Conservation (phyloP, 2,329 filamentous ascomycete genomes). For the Pestalotiopsis fici region DNA sequence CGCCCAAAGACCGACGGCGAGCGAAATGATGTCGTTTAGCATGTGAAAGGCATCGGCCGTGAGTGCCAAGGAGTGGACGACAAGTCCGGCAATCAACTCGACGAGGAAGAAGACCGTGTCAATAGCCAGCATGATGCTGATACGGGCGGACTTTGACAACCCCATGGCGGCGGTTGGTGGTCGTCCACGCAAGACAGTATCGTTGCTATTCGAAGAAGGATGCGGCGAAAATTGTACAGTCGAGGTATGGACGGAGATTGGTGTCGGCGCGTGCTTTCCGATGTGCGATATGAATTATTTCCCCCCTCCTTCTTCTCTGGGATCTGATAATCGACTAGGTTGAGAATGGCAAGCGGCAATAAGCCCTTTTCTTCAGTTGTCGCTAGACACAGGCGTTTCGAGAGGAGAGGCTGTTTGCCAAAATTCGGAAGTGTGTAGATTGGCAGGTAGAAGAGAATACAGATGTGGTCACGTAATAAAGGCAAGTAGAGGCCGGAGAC, state of each 20-base stretch:
- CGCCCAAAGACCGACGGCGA: slow-evolving; percentile 92
- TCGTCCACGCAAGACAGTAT: background rate
- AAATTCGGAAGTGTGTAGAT: background rate
- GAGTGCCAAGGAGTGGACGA: slow-evolving; percentile 87
- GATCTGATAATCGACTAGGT: background rate
- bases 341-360: background rate
- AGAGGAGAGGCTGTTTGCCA: background rate
- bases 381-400: background rate
- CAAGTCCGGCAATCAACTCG: slow-evolving; percentile 82
- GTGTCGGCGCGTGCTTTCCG: background rate
- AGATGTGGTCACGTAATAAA: background rate
- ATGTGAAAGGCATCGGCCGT: slow-evolving; percentile 99
- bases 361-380: background rate
- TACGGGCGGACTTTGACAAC: slow-evolving; percentile 90
- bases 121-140: slow-evolving; percentile 89
- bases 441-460: background rate
- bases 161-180: slow-evolving; percentile 59
- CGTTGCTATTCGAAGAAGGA: background rate
- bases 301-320: background rate
- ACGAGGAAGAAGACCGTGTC: slow-evolving; percentile 88
- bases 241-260: background rate
- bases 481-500: background rate
- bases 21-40: slow-evolving; percentile 97
- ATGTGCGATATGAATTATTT: background rate
- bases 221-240: background rate